Evolutionary conservation across 2,329 filamentous ascomycete genomes (phyloP), one percentile per base, ranked within the genome.

Genomic region (Chrysosporium keratinophilum): DNA sequence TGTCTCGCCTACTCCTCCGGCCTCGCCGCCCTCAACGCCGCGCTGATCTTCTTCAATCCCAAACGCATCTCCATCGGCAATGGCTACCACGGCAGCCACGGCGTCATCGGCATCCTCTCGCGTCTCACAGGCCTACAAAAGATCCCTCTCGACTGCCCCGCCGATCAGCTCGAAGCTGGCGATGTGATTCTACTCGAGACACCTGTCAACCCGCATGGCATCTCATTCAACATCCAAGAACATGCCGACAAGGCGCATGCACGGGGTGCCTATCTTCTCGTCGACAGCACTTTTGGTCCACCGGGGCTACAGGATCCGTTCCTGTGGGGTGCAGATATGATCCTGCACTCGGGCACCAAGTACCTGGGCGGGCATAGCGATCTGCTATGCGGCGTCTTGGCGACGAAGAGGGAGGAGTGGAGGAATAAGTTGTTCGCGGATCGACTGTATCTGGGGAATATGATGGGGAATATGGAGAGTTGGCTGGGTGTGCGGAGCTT

Each of bases 301-400:
- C 93, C 93, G 33, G 87, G 88, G 28, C 74, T 98, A 55, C 85
- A 88, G 67, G 87, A 96, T 63, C 90, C 93, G 0, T 93, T 97
- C 63, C 65, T 69, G 28, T 84, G 79, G 67, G 91, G 88, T 45
- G 88, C 85, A 28, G 91, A 97, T 69, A 71, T 90, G 0, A 80
- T 95, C 34, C 86, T 97, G 87, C 93, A 98, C 71, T 85, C 80
- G 50, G 93, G 89, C 2, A 95, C 90, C 15, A 98, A 97, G 76
- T 98, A 97, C 71, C 81, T 98, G 60, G 93, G 93, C 17, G 93
- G 93, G 0, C 93, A 98, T 72, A 91, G 85, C 60, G 93, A 98
- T 71, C 78, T 97, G 78, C 80, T 97, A 5, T 94, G 87, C 65
- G 93, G 93, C 19, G 84, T 94, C 15, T 72, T 98, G 28, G 80